Evolutionary conservation across 805 yeast genomes (phyloP).

Genomic region (Candida verbasci): DNA sequence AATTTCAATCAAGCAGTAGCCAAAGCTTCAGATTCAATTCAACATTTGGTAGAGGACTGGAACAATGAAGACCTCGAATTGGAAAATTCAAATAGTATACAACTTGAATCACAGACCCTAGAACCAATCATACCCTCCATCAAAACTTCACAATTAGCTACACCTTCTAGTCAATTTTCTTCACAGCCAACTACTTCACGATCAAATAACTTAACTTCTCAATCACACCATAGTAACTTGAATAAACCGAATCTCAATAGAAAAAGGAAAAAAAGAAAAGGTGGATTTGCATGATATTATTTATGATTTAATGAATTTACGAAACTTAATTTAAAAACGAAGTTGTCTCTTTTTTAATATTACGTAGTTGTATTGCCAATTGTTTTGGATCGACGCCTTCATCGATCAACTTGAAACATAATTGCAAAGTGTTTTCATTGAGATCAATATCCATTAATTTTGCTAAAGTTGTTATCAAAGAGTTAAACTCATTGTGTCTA

Average conservation of each 20-base stretch:
- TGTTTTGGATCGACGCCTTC: constrained; percentile 36
- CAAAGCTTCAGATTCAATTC: constrained; percentile 8
- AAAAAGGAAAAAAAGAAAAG: constrained; percentile 39
- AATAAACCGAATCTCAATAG: constrained; percentile 4
- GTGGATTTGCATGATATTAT: constrained; percentile 44
- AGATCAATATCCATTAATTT: constrained; percentile 19
- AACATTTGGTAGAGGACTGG: constrained; percentile 8
- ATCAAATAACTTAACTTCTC: constrained; percentile 3
- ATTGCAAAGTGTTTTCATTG: constrained; percentile 25
- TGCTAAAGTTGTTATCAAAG: constrained; percentile 20
- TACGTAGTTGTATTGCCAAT: constrained; percentile 22
- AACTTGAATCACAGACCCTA: background rate
- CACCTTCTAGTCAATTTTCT: background rate
- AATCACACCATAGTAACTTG: constrained; percentile 1
- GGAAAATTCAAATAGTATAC: background rate
- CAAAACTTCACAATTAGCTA: constrained; percentile 9
- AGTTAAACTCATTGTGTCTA: constrained; percentile 9
- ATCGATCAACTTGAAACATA: constrained; percentile 30
- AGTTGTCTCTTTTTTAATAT: constrained; percentile 23
- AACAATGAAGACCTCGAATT: constrained; percentile 5
- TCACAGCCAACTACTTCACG: background rate
- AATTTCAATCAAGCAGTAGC: constrained; percentile 4
- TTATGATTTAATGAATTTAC: background rate
- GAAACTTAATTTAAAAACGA: constrained; percentile 10
- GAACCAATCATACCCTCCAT: constrained; percentile 16